Evolutionary conservation across 2,329 filamentous ascomycete species (phyloP), one percentile per base, ranked within the genome.

Genomic region (Mycosphaerelloides madeirae): DNA sequence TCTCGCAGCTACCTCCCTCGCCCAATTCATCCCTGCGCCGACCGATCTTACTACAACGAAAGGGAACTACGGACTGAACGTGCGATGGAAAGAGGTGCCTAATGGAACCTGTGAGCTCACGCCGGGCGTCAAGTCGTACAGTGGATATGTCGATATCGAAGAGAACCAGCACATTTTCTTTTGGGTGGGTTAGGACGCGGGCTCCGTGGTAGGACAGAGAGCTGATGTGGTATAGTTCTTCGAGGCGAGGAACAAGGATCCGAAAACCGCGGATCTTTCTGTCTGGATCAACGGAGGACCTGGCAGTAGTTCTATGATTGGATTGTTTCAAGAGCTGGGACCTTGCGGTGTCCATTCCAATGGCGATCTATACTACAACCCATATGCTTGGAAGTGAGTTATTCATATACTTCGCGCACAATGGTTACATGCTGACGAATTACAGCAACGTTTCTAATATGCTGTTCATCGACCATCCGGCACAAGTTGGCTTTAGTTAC

Each of bases 391-490:
- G 77, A 80, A 79, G 48, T 56, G 47, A 59, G 56, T 34, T 20
- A 22, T 9, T 14, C 7, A 36, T 14, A 6, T n/a, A 25, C 29
- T 28, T 14, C 7, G 13, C 14, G 29, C 6, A 31, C 12, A 29
- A 29, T 11, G n/a, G 29, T 12, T 15, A 33, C 7, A 3, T 16
- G 13, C 28, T 42, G 31, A 46, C 31, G 54, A 41, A 77, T 78
- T 52, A 71, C 31, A 56, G 54, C 44, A 77, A 79, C 53, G 72
- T 77, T 18, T 76, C 75, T 25, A 84, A 84, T 52, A 78, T 85
- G 74, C 75, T 87, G 13, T 86, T 83, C 63, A 78, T 87, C 53
- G 83, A 87, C 54, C 77, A 86, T 61, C 84, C 79, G 7, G 75
- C 72, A 8, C 73, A 77, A 36, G 74, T 78, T 3, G 79, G 79